Conservation (phyloP, 129 eudicot species). For the Logfia minima region DNA sequence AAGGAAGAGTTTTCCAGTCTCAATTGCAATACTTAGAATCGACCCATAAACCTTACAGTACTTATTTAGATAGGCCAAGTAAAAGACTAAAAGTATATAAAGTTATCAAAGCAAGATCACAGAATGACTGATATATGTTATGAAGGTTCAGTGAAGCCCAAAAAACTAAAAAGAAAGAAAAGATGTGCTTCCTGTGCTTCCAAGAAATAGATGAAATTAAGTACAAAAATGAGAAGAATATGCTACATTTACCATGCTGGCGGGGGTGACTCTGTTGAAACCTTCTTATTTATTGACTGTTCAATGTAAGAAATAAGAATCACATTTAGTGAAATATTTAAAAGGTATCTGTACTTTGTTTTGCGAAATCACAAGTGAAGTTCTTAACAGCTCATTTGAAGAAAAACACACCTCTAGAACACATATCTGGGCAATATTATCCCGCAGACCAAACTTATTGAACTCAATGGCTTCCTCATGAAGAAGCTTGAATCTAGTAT, state of each 20-base stretch:
- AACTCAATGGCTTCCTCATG: conserved; percentile 84
- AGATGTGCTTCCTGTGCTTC: background rate
- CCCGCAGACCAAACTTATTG: conserved; percentile 81
- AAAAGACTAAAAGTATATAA: too few relatives aligned
- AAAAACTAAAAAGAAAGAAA: background rate
- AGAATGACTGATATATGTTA: background rate
- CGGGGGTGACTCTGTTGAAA: conserved; percentile 29
- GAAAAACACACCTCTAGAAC: conserved; percentile 73
- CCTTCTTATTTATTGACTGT: conserved; percentile 57
- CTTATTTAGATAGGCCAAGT: background rate
- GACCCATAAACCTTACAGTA: background rate
- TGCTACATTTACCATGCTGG: conserved; percentile 48
- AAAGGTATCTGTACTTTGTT: background rate
- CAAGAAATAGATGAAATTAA: background rate
- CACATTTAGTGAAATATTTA: conserved; percentile 7
- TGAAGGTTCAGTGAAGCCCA: background rate
- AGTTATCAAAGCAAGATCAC: background rate
- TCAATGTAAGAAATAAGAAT: conserved; percentile 22
- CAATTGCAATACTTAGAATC: conserved; percentile 1
- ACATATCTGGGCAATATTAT: conserved; percentile 97
- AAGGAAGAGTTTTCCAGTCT: conserved; percentile 24
- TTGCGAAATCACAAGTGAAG: background rate
- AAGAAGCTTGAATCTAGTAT: conserved; percentile 74
- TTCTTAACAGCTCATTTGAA: conserved; percentile 18
- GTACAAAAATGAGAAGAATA: conserved; percentile 4